Evolutionary conservation across 2,329 filamentous ascomycete genomes (phyloP).

Genomic region (Exophiala oligosperma): DNA sequence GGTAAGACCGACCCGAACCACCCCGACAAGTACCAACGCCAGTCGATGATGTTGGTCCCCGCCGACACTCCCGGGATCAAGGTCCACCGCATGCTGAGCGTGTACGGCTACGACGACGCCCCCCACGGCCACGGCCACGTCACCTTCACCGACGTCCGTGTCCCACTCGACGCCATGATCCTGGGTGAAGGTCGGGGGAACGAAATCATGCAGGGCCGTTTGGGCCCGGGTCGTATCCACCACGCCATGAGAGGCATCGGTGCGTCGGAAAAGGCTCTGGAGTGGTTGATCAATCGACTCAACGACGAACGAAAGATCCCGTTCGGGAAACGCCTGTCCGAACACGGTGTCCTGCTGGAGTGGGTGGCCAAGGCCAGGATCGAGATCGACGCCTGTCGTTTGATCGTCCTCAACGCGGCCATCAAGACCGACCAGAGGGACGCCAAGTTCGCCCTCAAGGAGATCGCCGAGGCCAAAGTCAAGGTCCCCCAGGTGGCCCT

Average conservation of each 20-base stretch:
- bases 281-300: constrained; percentile 91
- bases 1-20: constrained; percentile 82
- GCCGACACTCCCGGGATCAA: constrained; percentile 78
- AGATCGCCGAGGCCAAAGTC: constrained; percentile 95
- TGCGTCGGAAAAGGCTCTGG: constrained; percentile 80
- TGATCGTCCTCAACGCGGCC: constrained; percentile 89
- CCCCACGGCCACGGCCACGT: constrained; percentile 96
- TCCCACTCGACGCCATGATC: constrained; percentile 77
- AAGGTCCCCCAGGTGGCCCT: constrained; percentile 82
- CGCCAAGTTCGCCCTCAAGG: constrained; percentile 84
- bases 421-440: constrained; percentile 88
- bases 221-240: constrained; percentile 94
- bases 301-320: constrained; percentile 89
- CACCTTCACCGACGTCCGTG: constrained; percentile 82
- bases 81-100: constrained; percentile 89
- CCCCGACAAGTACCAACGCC: constrained; percentile 78
- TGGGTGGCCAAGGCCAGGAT: constrained; percentile 91
- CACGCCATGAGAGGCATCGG: constrained; percentile 96
- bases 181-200: constrained; percentile 93
- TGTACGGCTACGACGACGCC: constrained; percentile 97
- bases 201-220: constrained; percentile 95
- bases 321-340: constrained; percentile 80
- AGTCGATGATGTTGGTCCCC: constrained; percentile 89
- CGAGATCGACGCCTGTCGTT: constrained; percentile 87
- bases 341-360: constrained; percentile 92